phyloP scores from a whole-genome alignment of 2,329 filamentous ascomycete genomes.

The Exophiala oligosperma region DNA sequence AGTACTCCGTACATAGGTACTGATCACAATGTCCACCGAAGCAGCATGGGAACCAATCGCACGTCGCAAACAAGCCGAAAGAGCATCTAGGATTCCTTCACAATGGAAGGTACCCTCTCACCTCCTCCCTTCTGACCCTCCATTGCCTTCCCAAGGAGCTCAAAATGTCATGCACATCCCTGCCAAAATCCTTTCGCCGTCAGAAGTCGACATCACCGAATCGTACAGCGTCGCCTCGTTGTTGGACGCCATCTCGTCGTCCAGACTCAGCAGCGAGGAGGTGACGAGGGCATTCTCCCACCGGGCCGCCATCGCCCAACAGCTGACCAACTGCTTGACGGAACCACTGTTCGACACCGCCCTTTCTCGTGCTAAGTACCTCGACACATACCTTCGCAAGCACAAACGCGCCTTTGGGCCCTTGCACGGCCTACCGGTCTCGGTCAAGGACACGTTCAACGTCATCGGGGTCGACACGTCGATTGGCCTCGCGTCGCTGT shows the following conservation, averaged over 20 bases:
- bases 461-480: conserved; percentile 54
- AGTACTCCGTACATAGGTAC: neutral
- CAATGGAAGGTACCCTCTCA: conserved; percentile 40
- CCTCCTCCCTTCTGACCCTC: conserved; percentile 27
- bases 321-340: conserved; percentile 38
- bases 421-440: conserved; percentile 42
- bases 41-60: conserved; percentile 34
- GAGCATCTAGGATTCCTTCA: conserved; percentile 40
- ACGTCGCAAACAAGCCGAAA: conserved; percentile 39
- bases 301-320: conserved; percentile 34
- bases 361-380: conserved; percentile 36
- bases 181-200: conserved; percentile 51
- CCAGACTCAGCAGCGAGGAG: conserved; percentile 42
- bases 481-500: conserved; percentile 60
- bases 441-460: conserved; percentile 36
- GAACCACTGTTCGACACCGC: conserved; percentile 41
- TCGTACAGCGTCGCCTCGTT: conserved; percentile 47
- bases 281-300: conserved; percentile 59
- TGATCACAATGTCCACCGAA: conserved; percentile 15
- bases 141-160: conserved; percentile 15
- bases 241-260: conserved; percentile 35
- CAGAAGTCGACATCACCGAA: conserved; percentile 58
- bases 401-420: conserved; percentile 37
- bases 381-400: conserved; percentile 37
- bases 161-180: conserved; percentile 51